phyloP scores from a whole-genome alignment of 1,284 basidiomycete species.

The Marasmius tenuissimus region DNA sequence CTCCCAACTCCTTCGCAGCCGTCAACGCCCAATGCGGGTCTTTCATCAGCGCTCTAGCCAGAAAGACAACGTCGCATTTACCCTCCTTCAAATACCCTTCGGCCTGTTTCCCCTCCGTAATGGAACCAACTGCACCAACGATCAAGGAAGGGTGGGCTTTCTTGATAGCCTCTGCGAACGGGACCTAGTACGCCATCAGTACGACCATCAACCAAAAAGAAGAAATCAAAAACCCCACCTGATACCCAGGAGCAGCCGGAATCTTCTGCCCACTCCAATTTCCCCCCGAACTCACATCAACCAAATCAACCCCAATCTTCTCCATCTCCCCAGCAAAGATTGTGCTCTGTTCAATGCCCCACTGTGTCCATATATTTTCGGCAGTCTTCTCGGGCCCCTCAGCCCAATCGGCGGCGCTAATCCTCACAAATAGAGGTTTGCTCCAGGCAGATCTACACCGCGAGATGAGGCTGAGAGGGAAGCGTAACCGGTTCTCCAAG shows the following conservation, averaged over 20 bases:
- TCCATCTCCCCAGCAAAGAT: slow-evolving; percentile 56
- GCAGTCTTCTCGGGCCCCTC: slow-evolving; percentile 62
- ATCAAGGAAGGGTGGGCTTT: slow-evolving; percentile 54
- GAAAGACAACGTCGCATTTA: slow-evolving; percentile 67
- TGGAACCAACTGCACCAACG: slow-evolving; percentile 73
- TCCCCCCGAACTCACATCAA: slow-evolving; percentile 73
- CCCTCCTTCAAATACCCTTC: slow-evolving; percentile 66
- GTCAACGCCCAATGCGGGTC: slow-evolving; percentile 56
- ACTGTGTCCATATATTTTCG: slow-evolving; percentile 60
- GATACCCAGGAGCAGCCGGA: slow-evolving; percentile 60
- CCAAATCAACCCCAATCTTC: slow-evolving; percentile 67
- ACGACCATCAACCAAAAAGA: not conserved
- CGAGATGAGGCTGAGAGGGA: slow-evolving; percentile 59
- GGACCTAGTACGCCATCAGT: slow-evolving; percentile 43
- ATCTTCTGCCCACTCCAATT: slow-evolving; percentile 67
- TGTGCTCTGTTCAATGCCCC: slow-evolving; percentile 79
- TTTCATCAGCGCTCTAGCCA: slow-evolving; percentile 66
- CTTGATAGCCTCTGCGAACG: slow-evolving; percentile 71
- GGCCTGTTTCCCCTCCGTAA: slow-evolving; percentile 64
- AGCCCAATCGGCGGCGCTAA: slow-evolving; percentile 81
- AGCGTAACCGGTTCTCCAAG: slow-evolving; percentile 73
- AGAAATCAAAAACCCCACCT: slow-evolving; percentile 36
- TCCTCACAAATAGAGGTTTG: slow-evolving; percentile 73
- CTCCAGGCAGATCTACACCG: slow-evolving; percentile 57
- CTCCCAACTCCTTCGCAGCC: slow-evolving; percentile 57